A percentile compares a stretch with the other conserved stretches of the same genome.
These are phyloP conservation scores for Telfairia occidentalis DNA, from an alignment of 331 rosid species.

Conservation along the genomic window DNA sequence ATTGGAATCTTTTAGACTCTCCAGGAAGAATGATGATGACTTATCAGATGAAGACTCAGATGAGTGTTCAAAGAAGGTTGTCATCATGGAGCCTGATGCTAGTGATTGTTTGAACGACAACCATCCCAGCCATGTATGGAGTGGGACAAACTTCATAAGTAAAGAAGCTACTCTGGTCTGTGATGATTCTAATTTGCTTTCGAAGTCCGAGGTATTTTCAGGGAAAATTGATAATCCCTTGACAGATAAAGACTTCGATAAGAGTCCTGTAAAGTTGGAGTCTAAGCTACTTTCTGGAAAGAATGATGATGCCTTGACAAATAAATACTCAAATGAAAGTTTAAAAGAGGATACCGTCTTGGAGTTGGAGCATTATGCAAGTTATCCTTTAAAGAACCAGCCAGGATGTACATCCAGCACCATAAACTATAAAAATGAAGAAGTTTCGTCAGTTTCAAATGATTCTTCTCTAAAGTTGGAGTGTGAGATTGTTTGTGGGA, in stretches of 20 bases:
- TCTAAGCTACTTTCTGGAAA: not conserved
- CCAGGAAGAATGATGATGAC: not conserved
- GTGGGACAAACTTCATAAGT: slow-evolving; percentile 13
- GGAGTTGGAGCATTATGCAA: slow-evolving; percentile 21
- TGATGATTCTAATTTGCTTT: slow-evolving; percentile 20
- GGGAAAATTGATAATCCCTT: slow-evolving; percentile 16
- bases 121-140: slow-evolving; percentile 21
- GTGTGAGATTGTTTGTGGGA: slow-evolving; percentile 11
- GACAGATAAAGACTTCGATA: slow-evolving; percentile 17
- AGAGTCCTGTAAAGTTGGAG: not conserved
- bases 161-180: slow-evolving; percentile 18
- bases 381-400: slow-evolving; percentile 25
- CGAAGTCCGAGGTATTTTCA: slow-evolving; percentile 12
- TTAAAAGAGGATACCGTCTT: not conserved
- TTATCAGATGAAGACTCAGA: not conserved
- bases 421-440: slow-evolving; percentile 15
- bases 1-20: not conserved
- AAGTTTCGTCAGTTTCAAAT: slow-evolving; percentile 13
- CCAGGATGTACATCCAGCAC: slow-evolving; percentile 17
- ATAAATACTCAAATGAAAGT: not conserved
- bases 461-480: slow-evolving; percentile 22
- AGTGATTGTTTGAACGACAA: slow-evolving; percentile 18
- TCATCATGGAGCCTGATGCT: slow-evolving; percentile 17
- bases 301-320: not conserved
- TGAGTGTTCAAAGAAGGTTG: not conserved